phyloP scores from a whole-genome alignment of 1,284 basidiomycete genomes.

The Schizopora paradoxa region DNA sequence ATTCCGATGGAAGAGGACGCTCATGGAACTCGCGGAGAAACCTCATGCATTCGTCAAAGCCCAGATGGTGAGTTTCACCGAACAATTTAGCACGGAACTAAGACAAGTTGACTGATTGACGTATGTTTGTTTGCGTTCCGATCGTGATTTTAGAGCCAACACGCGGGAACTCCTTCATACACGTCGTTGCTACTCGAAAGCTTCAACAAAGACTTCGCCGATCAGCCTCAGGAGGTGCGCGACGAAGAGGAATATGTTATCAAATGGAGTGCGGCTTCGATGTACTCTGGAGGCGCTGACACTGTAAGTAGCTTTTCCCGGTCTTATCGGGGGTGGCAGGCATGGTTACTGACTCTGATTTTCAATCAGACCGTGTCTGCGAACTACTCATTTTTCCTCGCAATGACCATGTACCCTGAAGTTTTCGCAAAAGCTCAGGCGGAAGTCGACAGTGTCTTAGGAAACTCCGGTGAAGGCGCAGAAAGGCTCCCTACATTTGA shows the following conservation, averaged over 20 bases:
- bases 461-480: too few species aligned
- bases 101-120: neutral
- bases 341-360: neutral
- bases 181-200: conserved; percentile 32
- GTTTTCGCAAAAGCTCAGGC: conserved; percentile 23
- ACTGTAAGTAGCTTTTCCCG: conserved; percentile 19
- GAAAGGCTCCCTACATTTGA: conserved; percentile 25
- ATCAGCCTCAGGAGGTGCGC: conserved; percentile 17
- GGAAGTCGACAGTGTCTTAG: conserved; percentile 26
- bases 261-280: conserved; percentile 34
- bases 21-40: conserved; percentile 28
- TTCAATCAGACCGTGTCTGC: conserved; percentile 16
- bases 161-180: conserved; percentile 32
- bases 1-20: conserved; percentile 29
- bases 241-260: conserved; percentile 31
- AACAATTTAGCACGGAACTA: neutral
- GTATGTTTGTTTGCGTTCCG: too few species aligned
- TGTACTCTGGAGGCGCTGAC: conserved; percentile 30
- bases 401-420: conserved; percentile 25
- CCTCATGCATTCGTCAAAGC: conserved; percentile 37
- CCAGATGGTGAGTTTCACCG: conserved; percentile 32
- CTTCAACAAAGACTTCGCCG: conserved; percentile 17
- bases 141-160: conserved; percentile 30
- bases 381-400: conserved; percentile 23
- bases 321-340: neutral